Percentiles rank a stretch among this genome's conserved stretches.
Conservation (phyloP, 2,329 filamentous ascomycete genomes). For the Paecilomyces variotii region DNA sequence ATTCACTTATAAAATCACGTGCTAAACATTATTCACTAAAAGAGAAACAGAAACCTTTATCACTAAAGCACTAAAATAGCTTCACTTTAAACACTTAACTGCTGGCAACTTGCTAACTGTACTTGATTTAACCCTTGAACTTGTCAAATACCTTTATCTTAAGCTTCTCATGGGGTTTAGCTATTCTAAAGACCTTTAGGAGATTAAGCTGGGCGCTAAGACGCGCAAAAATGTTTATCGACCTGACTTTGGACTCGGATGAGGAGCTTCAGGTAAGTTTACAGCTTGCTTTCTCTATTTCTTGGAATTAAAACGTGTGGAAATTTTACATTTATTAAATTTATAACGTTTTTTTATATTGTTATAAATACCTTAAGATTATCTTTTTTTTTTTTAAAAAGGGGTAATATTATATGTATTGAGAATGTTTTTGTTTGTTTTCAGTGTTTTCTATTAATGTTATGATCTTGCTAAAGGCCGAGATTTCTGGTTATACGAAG, state of each 20-base stretch:
- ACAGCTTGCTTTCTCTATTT: neutral
- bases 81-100: neutral
- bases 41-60: neutral
- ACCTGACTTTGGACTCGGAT: slow-evolving; percentile 19
- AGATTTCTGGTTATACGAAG: neutral
- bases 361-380: neutral
- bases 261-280: slow-evolving; percentile 9
- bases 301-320: neutral
- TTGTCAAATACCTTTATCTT: too few species aligned
- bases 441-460: neutral
- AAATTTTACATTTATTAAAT: neutral
- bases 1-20: neutral
- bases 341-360: neutral
- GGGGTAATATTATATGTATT: neutral
- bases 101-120: neutral
- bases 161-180: too few species aligned
- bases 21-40: neutral
- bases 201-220: neutral
- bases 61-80: neutral
- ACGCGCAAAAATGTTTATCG: slow-evolving; percentile 14
- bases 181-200: too few species aligned
- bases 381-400: neutral
- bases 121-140: too few species aligned
- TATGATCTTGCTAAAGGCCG: too few species aligned
- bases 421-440: neutral